These are phyloP conservation scores for Elsinoe australis DNA, from an alignment of 2,329 filamentous ascomycete species.

Conservation along the genomic window DNA sequence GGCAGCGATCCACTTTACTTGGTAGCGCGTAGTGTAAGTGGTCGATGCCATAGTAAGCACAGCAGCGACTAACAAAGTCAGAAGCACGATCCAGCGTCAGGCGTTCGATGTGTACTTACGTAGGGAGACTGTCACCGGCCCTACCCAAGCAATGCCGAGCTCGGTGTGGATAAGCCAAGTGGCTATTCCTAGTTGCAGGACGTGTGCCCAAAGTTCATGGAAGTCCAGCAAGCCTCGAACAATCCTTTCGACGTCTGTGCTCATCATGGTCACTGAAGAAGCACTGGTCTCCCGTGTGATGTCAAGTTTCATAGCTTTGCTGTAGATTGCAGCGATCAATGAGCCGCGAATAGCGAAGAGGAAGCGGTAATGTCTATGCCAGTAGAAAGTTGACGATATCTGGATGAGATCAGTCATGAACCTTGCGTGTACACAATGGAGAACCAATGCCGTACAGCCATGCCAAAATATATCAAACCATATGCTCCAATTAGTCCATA, in stretches of 20 bases:
- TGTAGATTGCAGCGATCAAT: conserved; percentile 11
- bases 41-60: neutral
- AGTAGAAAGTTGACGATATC: conserved; percentile 2
- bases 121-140: conserved; percentile 10
- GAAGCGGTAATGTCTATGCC: conserved; percentile 4
- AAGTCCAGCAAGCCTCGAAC: neutral
- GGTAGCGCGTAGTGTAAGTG: neutral
- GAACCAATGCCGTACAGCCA: conserved; percentile 27
- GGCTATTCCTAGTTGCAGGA: conserved; percentile 13
- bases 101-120: too few relatives aligned
- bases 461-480: conserved; percentile 29
- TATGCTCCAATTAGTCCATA: conserved; percentile 30
- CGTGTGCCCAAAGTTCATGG: conserved; percentile 17
- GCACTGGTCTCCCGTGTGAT: conserved; percentile 2
- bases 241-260: conserved; percentile 17
- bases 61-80: neutral
- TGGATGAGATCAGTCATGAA: too few relatives aligned
- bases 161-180: conserved; percentile 15
- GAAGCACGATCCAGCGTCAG: neutral
- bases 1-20: conserved; percentile 2
- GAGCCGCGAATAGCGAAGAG: conserved; percentile 12
- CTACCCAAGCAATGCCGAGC: conserved; percentile 16
- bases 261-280: conserved; percentile 12
- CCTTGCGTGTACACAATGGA: neutral
- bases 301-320: conserved; percentile 9